phyloP scores from a whole-genome alignment of 2,329 filamentous ascomycete genomes.

The Fusarium liriodendri region DNA sequence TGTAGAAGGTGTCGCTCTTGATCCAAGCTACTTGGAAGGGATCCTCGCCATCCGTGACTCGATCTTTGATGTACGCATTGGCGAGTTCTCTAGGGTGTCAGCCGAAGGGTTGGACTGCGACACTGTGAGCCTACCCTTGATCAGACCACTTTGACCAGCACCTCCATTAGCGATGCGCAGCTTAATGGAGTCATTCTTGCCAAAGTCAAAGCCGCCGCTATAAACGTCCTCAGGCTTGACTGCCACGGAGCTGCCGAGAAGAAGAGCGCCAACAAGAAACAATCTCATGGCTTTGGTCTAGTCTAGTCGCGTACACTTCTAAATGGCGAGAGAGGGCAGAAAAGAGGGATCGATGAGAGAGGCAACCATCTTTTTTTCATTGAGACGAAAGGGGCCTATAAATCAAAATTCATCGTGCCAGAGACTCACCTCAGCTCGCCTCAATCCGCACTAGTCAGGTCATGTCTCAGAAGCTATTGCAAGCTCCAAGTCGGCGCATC shows the following conservation, averaged over 20 bases:
- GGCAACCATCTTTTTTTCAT: neutral
- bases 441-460: neutral
- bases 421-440: neutral
- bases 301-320: neutral
- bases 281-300: neutral
- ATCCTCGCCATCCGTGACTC: conserved; percentile 22
- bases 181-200: conserved; percentile 23
- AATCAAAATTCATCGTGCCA: neutral
- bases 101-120: no score
- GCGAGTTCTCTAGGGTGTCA: conserved; percentile 36
- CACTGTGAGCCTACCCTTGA: conserved; percentile 43
- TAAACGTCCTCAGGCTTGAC: conserved; percentile 36
- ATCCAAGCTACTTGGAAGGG: conserved; percentile 59
- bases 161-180: conserved; percentile 51
- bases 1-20: conserved; percentile 57
- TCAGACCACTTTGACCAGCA: conserved; percentile 51
- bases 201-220: conserved; percentile 26
- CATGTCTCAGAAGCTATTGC: neutral
- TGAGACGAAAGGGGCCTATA: neutral
- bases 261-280: neutral
- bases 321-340: neutral
- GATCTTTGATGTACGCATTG: conserved; percentile 42
- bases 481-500: neutral
- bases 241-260: conserved; percentile 4
- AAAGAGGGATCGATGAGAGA: neutral